Percentiles rank a stretch among this genome's conserved stretches.
Evolutionary conservation across 495 filamentous ascomycete genomes (phyloP).

Genomic region (Entonaema liquescens): DNA sequence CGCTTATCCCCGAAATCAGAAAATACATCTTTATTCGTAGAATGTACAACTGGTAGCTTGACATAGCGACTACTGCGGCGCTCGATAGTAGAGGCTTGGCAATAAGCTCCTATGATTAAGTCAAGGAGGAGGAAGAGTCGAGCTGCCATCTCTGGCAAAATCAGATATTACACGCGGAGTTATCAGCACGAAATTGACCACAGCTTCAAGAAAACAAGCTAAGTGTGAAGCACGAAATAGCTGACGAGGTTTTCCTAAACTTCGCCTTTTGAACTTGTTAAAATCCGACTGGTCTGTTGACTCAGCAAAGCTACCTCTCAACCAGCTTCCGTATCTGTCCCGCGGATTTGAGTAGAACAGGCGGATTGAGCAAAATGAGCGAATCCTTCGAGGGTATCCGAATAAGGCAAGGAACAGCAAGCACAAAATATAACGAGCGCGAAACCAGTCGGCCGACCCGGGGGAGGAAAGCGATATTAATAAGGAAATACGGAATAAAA

Average conservation of each 20-base stretch:
- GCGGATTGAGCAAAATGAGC: constrained; percentile 8
- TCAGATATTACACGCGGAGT: constrained; percentile 34
- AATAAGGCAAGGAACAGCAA: constrained; percentile 19
- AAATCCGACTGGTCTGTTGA: constrained; percentile 12
- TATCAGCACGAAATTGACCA: constrained; percentile 45
- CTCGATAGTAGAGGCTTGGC: constrained; percentile 37
- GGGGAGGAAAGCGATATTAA: constrained; percentile 1
- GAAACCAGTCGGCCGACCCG: constrained; percentile 17
- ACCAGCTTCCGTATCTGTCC: background rate
- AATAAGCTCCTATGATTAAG: constrained; percentile 46
- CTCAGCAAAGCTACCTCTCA: constrained; percentile 19
- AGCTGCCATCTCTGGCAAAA: constrained; percentile 53
- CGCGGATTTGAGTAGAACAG: background rate
- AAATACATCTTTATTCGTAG: constrained; percentile 53
- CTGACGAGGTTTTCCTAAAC: background rate
- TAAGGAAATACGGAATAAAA: constrained; percentile 6
- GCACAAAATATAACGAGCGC: constrained; percentile 10
- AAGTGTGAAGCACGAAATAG: constrained; percentile 1
- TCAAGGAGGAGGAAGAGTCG: constrained; percentile 44
- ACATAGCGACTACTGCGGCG: constrained; percentile 46
- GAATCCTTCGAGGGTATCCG: constrained; percentile 35
- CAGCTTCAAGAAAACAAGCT: background rate
- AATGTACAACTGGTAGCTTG: constrained; percentile 58
- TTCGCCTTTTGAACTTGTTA: background rate
- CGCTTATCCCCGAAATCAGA: constrained; percentile 46